Percentiles rank a stretch among this genome's conserved stretches.
Conservation (phyloP, 2,329 filamentous ascomycete genomes). For the Alternaria incomplexa region DNA sequence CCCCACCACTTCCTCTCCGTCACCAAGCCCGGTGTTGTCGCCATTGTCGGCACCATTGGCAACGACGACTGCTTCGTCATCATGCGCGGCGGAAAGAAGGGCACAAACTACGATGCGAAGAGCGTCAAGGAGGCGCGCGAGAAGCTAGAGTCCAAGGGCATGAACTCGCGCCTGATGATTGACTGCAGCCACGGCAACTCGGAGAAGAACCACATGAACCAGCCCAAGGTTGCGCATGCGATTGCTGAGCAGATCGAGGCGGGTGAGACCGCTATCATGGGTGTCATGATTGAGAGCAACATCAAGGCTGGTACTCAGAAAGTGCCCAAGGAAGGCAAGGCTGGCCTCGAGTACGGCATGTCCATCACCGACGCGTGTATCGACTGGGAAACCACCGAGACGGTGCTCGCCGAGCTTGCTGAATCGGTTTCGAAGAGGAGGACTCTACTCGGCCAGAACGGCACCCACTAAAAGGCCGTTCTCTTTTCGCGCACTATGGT, state of each 20-base stretch:
- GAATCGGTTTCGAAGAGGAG: slow-evolving; percentile 78
- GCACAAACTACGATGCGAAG: slow-evolving; percentile 89
- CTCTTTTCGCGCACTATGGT: neutral
- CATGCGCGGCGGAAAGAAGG: slow-evolving; percentile 87
- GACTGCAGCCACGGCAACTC: slow-evolving; percentile 98
- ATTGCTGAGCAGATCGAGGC: slow-evolving; percentile 83
- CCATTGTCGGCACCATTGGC: slow-evolving; percentile 91
- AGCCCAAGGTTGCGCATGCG: slow-evolving; percentile 86
- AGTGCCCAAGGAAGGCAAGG: slow-evolving; percentile 83
- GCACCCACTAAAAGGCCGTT: slow-evolving; percentile 25
- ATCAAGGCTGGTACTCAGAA: slow-evolving; percentile 96
- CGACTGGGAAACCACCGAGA: slow-evolving; percentile 86
- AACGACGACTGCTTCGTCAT: slow-evolving; percentile 99
- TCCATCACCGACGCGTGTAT: slow-evolving; percentile 99
- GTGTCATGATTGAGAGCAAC: slow-evolving; percentile 98
- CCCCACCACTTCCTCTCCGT: slow-evolving; percentile 97
- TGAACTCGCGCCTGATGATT: slow-evolving; percentile 85
- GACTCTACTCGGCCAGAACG: slow-evolving; percentile 51
- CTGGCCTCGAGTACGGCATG: slow-evolving; percentile 87
- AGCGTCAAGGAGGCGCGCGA: slow-evolving; percentile 85
- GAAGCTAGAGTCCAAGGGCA: slow-evolving; percentile 74
- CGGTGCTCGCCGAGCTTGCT: slow-evolving; percentile 77
- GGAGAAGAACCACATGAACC: slow-evolving; percentile 94
- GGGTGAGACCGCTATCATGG: slow-evolving; percentile 88
- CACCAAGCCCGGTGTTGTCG: slow-evolving; percentile 93